phyloP scores from a whole-genome alignment of 2,329 filamentous ascomycete species.

The Fusarium succisae region DNA sequence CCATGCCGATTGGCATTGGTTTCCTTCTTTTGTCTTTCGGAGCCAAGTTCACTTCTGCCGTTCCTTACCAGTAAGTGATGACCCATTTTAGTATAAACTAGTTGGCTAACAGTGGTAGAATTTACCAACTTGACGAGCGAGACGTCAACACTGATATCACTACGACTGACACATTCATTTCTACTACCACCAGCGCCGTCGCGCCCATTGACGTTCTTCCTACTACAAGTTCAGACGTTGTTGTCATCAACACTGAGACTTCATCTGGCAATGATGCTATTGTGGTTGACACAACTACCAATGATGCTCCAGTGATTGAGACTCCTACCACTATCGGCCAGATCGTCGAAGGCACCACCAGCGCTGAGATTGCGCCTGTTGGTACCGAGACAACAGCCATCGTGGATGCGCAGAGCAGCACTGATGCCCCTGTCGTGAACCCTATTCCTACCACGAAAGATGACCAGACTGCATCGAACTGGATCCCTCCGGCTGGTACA shows the following conservation, averaged over 20 bases:
- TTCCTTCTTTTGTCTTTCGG: constrained; percentile 20
- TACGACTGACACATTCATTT: background rate
- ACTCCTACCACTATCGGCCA: background rate
- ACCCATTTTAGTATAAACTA: fast-evolving
- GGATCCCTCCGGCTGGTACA: background rate
- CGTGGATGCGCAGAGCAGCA: background rate
- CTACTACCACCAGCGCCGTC: background rate
- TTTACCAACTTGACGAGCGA: background rate
- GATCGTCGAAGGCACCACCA: background rate
- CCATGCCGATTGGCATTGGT: constrained; percentile 5
- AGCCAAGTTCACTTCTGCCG: constrained; percentile 6
- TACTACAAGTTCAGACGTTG: background rate
- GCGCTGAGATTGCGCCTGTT: background rate
- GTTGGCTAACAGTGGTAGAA: background rate
- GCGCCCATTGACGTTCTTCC: background rate
- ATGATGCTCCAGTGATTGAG: background rate
- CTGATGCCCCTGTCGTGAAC: background rate
- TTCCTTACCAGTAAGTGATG: background rate
- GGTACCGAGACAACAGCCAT: background rate
- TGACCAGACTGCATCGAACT: background rate
- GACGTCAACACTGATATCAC: background rate
- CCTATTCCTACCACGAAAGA: background rate
- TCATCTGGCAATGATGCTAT: background rate
- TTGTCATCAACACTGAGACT: background rate
- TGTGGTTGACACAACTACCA: background rate